Evolutionary conservation across 2,329 filamentous ascomycete species (phyloP).

Genomic region (Didymella sp.): DNA sequence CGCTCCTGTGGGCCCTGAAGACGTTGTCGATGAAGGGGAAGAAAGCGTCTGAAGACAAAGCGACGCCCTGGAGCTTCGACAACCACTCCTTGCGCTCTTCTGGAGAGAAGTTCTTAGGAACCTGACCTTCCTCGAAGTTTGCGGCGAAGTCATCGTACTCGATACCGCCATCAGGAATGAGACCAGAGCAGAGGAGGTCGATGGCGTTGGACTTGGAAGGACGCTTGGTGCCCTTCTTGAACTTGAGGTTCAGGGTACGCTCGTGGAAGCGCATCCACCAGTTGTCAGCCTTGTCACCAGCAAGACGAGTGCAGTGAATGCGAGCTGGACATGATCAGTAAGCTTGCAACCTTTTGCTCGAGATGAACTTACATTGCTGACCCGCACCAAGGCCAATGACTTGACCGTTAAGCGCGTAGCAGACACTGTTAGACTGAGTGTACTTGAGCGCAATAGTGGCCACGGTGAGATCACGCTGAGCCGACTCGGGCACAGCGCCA

Average conservation of each 20-base stretch:
- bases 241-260: slow-evolving; percentile 84
- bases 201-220: slow-evolving; percentile 98
- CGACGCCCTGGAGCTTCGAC: slow-evolving; percentile 79
- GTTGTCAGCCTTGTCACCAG: slow-evolving; percentile 98
- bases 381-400: slow-evolving; percentile 93
- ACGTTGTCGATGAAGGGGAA: slow-evolving; percentile 99
- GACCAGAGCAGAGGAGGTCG: slow-evolving; percentile 89
- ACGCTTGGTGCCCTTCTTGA: slow-evolving; percentile 97
- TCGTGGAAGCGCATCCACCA: slow-evolving; percentile 99
- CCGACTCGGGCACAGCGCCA: slow-evolving; percentile 74
- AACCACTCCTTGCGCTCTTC: slow-evolving; percentile 90
- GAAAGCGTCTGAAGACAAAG: slow-evolving; percentile 93
- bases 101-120: slow-evolving; percentile 79
- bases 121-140: slow-evolving; percentile 77
- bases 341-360: neutral
- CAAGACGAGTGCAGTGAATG: slow-evolving; percentile 97
- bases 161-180: slow-evolving; percentile 81
- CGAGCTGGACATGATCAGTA: slow-evolving; percentile 58
- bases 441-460: slow-evolving; percentile 98
- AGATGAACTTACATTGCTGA: slow-evolving; percentile 71
- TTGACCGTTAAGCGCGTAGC: slow-evolving; percentile 94
- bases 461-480: slow-evolving; percentile 87
- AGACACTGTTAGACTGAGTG: slow-evolving; percentile 97
- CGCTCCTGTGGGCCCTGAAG: slow-evolving; percentile 86
- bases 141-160: slow-evolving; percentile 88